phyloP scores from a whole-genome alignment of 2,329 filamentous ascomycete species.

The Paracoccidioides brasiliensis region DNA sequence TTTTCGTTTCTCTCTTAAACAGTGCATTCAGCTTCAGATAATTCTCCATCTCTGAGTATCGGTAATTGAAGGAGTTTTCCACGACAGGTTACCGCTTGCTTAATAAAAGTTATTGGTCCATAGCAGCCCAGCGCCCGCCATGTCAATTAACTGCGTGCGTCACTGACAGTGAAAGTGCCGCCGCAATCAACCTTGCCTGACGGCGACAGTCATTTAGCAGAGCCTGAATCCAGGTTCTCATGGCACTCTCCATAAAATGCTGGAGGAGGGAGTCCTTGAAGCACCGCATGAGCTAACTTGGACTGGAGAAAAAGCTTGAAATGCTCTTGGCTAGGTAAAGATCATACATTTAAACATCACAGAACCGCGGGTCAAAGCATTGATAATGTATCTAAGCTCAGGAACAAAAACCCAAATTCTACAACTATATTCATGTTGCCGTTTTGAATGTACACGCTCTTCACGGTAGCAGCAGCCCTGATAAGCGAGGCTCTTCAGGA shows the following conservation, averaged over 20 bases:
- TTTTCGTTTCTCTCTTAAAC: neutral
- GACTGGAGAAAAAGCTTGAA: neutral
- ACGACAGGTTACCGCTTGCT: neutral
- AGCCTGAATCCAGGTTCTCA: neutral
- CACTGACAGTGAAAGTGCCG: neutral
- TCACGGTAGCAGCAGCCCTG: too few relatives aligned
- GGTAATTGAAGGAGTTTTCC: neutral
- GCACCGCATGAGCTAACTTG: neutral
- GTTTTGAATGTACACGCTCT: neutral
- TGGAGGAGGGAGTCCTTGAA: neutral
- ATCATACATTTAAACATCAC: neutral
- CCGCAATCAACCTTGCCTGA: neutral
- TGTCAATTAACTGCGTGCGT: neutral
- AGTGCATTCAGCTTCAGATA: neutral
- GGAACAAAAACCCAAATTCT: neutral
- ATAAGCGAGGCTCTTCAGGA: too few relatives aligned
- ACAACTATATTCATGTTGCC: neutral
- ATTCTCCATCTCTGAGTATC: neutral
- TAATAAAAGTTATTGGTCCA: neutral
- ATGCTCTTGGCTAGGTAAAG: neutral
- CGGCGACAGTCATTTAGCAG: neutral
- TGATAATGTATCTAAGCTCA: neutral
- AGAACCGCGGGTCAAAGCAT: neutral
- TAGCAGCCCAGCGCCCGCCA: neutral
- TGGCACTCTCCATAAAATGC: neutral